A percentile compares a stretch with the other conserved stretches of the same genome.
Conservation (phyloP, 2,329 filamentous ascomycete genomes). For the Phialemonium atrogriseum region DNA sequence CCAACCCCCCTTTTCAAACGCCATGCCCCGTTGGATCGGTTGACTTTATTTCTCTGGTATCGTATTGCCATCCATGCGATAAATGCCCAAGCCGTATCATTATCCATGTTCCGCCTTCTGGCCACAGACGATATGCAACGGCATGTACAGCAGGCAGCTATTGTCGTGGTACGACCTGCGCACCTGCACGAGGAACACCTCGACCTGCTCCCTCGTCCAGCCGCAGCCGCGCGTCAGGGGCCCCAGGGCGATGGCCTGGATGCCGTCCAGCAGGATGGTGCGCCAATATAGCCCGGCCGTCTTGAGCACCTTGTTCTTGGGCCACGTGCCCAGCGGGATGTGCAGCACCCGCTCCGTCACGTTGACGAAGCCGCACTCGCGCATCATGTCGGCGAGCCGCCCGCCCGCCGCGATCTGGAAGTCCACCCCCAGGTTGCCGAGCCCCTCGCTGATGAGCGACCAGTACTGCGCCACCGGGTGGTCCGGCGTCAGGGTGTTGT, state of each 20-base stretch:
- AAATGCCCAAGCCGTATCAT: no score
- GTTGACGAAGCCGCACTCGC: constrained; percentile 34
- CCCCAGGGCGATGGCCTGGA: constrained; percentile 33
- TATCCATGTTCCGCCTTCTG: constrained; percentile 34
- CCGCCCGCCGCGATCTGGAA: constrained; percentile 24
- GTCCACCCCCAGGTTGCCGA: constrained; percentile 28
- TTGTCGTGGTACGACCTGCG: constrained; percentile 27
- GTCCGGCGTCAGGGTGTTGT: constrained; percentile 31
- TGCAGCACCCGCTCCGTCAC: constrained; percentile 32
- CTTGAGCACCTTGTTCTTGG: constrained; percentile 32
- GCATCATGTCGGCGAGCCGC: constrained; percentile 25
- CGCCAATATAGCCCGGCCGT: constrained; percentile 36
- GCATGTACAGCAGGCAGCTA: constrained; percentile 40
- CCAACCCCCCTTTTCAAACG: no score
- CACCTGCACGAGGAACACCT: constrained; percentile 24
- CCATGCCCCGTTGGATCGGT: no score
- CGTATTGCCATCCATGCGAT: neutral
- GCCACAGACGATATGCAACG: constrained; percentile 44
- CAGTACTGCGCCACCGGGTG: constrained; percentile 30
- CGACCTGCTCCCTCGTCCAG: constrained; percentile 26
- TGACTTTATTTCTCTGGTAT: neutral
- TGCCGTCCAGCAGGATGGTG: constrained; percentile 29
- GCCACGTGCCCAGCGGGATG: constrained; percentile 38
- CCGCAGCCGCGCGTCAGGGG: constrained; percentile 25
- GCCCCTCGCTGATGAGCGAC: constrained; percentile 20